phyloP scores from a whole-genome alignment of 495 filamentous ascomycete genomes.

The Cercophora samala region DNA sequence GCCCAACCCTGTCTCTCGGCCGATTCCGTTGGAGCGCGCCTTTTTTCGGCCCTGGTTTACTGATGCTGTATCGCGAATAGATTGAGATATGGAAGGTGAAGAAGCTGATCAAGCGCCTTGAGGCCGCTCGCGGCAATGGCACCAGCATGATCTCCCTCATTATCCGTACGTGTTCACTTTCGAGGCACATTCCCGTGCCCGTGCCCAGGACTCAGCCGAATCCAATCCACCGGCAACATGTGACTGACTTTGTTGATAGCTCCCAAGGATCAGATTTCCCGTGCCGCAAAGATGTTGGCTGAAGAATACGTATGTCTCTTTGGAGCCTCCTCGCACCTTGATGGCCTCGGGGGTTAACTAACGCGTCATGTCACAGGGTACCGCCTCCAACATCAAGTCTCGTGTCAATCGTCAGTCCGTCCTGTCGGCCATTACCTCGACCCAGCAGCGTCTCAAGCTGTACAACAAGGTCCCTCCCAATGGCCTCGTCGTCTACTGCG shows the following conservation, averaged over 20 bases:
- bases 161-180: constrained; percentile 64
- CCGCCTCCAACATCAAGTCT: constrained; percentile 98
- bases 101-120: constrained; percentile 94
- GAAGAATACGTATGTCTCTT: constrained; percentile 87
- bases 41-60: constrained; percentile 6
- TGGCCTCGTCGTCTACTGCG: constrained; percentile 96
- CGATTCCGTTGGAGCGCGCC: background rate
- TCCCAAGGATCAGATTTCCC: constrained; percentile 95
- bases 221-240: constrained; percentile 1
- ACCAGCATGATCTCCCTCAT: constrained; percentile 99
- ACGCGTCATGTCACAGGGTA: constrained; percentile 60
- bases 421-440: constrained; percentile 95
- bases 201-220: background rate
- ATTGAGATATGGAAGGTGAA: constrained; percentile 86
- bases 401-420: constrained; percentile 98
- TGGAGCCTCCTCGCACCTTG: constrained; percentile 6
- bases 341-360: constrained; percentile 16
- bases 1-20: background rate
- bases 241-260: constrained; percentile 49
- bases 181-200: background rate
- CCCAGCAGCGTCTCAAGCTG: constrained; percentile 95
- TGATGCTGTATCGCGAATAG: constrained; percentile 29
- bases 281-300: constrained; percentile 98
- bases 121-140: constrained; percentile 89
- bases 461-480: constrained; percentile 98